phyloP scores from a whole-genome alignment of 345 rosid species.

The Eucalyptus leucophloia region DNA sequence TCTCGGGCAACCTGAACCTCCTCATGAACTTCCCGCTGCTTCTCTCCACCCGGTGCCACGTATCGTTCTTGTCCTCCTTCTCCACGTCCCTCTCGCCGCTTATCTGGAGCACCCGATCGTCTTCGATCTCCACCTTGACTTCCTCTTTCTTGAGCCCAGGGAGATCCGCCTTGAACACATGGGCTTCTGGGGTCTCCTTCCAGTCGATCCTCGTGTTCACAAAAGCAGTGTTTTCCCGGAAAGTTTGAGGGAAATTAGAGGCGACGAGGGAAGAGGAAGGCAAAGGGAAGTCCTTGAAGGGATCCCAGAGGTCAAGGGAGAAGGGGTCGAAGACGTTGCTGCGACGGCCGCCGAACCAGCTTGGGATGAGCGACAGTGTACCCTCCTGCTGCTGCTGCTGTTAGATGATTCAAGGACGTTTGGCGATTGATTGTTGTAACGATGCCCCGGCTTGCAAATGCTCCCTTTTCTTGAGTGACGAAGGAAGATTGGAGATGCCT shows the following conservation, averaged over 20 bases:
- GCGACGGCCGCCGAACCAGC: neutral
- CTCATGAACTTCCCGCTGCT: conserved; percentile 9
- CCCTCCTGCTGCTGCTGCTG: neutral
- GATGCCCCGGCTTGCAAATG: neutral
- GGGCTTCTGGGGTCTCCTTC: conserved; percentile 10
- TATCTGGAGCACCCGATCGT: conserved; percentile 5
- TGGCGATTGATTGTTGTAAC: neutral
- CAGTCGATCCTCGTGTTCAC: conserved; percentile 1
- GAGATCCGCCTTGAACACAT: conserved; percentile 7
- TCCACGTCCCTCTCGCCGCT: conserved; percentile 5
- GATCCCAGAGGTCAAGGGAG: conserved; percentile 11
- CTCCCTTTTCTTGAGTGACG: neutral
- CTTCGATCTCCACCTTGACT: conserved; percentile 7
- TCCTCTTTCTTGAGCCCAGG: conserved; percentile 12
- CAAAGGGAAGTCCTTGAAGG: neutral
- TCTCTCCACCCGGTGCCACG: conserved; percentile 9
- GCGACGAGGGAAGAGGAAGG: neutral
- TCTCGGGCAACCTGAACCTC: conserved; percentile 4
- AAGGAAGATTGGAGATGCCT: neutral
- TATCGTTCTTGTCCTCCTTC: conserved; percentile 7
- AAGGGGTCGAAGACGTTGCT: conserved; percentile 6
- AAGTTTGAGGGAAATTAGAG: neutral
- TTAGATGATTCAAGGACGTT: neutral
- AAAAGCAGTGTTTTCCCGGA: neutral
- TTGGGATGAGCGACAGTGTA: conserved; percentile 2